Percentiles rank a stretch among this genome's conserved stretches.
Conservation (phyloP, 495 filamentous ascomycete species). For the Articulospora tetracladia region DNA sequence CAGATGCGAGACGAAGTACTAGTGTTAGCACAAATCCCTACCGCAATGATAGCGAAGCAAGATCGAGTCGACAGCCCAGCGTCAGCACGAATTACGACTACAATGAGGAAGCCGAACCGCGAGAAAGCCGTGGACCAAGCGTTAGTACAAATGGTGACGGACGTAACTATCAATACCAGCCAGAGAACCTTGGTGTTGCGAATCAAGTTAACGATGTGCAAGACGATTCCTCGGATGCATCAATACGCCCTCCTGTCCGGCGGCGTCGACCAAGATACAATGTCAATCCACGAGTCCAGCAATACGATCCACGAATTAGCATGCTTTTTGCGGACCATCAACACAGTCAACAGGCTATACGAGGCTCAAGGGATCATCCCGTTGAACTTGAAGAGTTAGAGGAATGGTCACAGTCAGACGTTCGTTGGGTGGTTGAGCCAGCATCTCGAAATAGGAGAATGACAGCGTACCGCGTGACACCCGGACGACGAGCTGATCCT, state of each 20-base stretch:
- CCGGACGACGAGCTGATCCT: neutral
- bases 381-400: constrained; percentile 3
- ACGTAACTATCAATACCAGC: neutral
- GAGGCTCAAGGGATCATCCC: constrained; percentile 4
- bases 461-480: constrained; percentile 1
- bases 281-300: constrained; percentile 1
- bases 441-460: constrained; percentile 7
- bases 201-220: constrained; percentile 18
- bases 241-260: constrained; percentile 18
- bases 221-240: constrained; percentile 18
- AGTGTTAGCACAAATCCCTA: constrained; percentile 5
- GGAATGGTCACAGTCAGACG: constrained; percentile 7
- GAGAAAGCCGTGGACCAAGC: neutral
- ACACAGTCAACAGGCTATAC: constrained; percentile 2
- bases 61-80: constrained; percentile 7
- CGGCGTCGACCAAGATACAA: constrained; percentile 10
- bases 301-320: constrained; percentile 25
- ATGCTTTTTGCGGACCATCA: constrained; percentile 25
- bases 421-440: constrained; percentile 12
- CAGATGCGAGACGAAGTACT: constrained; percentile 3
- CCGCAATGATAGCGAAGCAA: neutral
- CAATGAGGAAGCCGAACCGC: neutral
- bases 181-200: constrained; percentile 13
- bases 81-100: constrained; percentile 8
- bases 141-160: neutral